Base-by-base conservation (phyloP, 108 stramenopile genomes). In the Cyclostephanos tholiformis region DNA sequence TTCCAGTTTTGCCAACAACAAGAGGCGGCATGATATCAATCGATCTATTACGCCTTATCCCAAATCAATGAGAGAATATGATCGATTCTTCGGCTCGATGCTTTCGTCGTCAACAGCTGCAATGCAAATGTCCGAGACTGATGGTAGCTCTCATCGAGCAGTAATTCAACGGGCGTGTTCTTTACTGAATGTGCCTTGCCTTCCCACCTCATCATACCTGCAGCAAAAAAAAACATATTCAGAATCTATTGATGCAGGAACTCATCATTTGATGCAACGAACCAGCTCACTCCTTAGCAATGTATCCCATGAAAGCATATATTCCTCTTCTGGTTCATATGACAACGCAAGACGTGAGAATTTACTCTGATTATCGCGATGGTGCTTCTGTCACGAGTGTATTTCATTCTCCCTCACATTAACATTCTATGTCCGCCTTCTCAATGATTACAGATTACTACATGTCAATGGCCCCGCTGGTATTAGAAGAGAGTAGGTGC, bases 401-500 rank as follows among this genome's bases (percentile, higher is more conserved):
- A 51, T 17, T 1, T 20, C 26, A 26, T 20, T 22, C 20, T 55
- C 53, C 10, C 53, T 26, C 53, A 55, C 19, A 20, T 55, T 20
- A 8, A 9, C 20, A 4, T 20, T 9, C 19, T 26, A 1, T 55
- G 53, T 20, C 9, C 53, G 22, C 22, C 19, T 26, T 19, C 26
- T 26, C 19, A 17, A 26, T 22, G 0, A 22, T 20, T 22, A 55
- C 53, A 55, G 53, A 22, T 27, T 89, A 87, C 71, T 93, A 90
- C 70, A 60, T 69, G n/a, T 71, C 84, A 32, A 80, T 86, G 64
- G 90, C 90, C 13, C 76, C 93, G 2, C 67, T 94, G 68, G 88
- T 94, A 23, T 56, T 92, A 64, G 93, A 94, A 77, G 93, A 94
- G 76, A 79, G 88, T 44, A 71, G 93, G 27, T 75, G 65, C 62